Conservation (phyloP, 345 rosid genomes). For the Citrus maxima region DNA sequence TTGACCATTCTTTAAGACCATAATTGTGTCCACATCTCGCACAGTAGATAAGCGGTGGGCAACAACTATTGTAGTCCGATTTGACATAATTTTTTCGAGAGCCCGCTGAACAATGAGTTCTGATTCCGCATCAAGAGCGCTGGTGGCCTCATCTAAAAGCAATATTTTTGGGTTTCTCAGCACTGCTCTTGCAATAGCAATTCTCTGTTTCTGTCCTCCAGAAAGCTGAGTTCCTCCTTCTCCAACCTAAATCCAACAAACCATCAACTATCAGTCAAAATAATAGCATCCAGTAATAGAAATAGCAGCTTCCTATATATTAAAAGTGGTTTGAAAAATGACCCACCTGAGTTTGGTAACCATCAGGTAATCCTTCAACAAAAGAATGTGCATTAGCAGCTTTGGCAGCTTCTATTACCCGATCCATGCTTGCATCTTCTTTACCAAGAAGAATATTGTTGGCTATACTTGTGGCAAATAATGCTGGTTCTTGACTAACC, state of each 20-base stretch:
- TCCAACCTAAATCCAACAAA: slow-evolving; percentile 58
- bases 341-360: slow-evolving; percentile 66
- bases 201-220: slow-evolving; percentile 94
- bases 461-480: slow-evolving; percentile 72
- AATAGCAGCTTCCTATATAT: neutral
- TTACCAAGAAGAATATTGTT: slow-evolving; percentile 68
- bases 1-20: slow-evolving; percentile 64
- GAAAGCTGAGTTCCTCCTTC: slow-evolving; percentile 95
- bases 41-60: slow-evolving; percentile 78
- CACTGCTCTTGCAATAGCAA: slow-evolving; percentile 83
- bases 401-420: slow-evolving; percentile 63
- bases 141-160: slow-evolving; percentile 87
- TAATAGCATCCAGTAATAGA: neutral
- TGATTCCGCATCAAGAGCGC: slow-evolving; percentile 85
- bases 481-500: slow-evolving; percentile 88
- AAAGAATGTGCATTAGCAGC: slow-evolving; percentile 83
- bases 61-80: slow-evolving; percentile 63
- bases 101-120: slow-evolving; percentile 76
- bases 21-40: slow-evolving; percentile 61
- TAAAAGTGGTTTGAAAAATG: neutral
- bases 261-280: neutral
- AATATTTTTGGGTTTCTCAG: slow-evolving; percentile 75
- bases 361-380: slow-evolving; percentile 53
- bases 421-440: slow-evolving; percentile 49
- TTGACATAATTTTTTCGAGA: slow-evolving; percentile 54